Evolutionary conservation across 306 rosid genomes (phyloP), one percentile per base, ranked within the genome.

Genomic region (Malus sieversii): DNA sequence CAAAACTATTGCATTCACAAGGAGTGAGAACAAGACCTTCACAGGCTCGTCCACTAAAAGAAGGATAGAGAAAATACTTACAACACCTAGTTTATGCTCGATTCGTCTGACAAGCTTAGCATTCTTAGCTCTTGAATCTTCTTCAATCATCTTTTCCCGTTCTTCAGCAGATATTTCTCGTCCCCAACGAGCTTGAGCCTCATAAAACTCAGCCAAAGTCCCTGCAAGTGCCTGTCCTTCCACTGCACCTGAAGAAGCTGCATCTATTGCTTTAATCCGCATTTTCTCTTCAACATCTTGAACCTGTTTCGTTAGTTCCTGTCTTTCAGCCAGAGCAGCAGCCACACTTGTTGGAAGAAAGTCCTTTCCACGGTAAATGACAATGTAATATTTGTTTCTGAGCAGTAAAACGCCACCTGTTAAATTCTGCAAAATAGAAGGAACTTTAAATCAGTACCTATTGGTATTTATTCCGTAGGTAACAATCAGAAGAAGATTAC

Each of bases 361-460:
- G 84, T 96, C 99, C 79, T 90, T 96, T 52, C 98, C 98, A 8
- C 98, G 97, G 84, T 85, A 96, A 51, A 92, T 85, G 82, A 96
- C 96, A 75, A 96, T 92, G 88, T 81, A 87, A 83, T 84, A 96
- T 78, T 96, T 92, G 83, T 89, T 96, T 85, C 99, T 86, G 71
- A 96, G 89, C 66, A 96, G 87, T 79, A 96, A 86, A 81, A 90
- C 88, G 61, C 99, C 99, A 77, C 98, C 98, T 46, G 97, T 96
- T 85, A 96, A 87, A 30, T 48, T 84, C 99, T 96, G 92, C 86
- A 86, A 66, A 68, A 55, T 69, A 75, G 79, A 79, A 78, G 59
- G 40, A 66, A 68, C 74, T 52, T 18, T 62, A 79, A 72, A 73
- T 45, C 40, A 61, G 18, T 13, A 38, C 25, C 23, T 60, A 19